Percentiles rank a stretch among this genome's conserved stretches.
phyloP scores from a whole-genome alignment of 2,329 filamentous ascomycete species.

The Mariannaea elegans region DNA sequence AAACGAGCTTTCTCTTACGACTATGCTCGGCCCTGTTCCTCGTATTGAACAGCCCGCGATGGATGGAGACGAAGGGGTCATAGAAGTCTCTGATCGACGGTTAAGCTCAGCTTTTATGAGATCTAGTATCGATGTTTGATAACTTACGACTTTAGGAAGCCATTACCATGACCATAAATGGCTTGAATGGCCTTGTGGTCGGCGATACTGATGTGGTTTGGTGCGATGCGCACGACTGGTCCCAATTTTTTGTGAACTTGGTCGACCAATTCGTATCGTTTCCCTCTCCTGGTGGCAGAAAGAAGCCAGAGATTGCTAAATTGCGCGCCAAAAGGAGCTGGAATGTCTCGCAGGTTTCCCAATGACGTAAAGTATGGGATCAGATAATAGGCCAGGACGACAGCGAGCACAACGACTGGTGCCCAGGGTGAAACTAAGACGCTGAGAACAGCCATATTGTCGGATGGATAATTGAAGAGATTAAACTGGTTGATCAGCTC shows the following conservation, averaged over 20 bases:
- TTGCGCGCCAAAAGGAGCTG: conserved; percentile 68
- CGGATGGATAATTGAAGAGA: background rate
- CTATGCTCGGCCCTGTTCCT: conserved; percentile 83
- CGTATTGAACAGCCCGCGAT: conserved; percentile 88
- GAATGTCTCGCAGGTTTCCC: conserved; percentile 61
- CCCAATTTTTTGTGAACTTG: conserved; percentile 78
- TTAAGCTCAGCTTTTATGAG: background rate
- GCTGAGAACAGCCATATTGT: conserved; percentile 31
- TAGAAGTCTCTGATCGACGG: conserved; percentile 75
- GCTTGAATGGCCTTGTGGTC: conserved; percentile 78
- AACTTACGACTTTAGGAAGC: conserved; percentile 73
- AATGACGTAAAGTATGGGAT: conserved; percentile 63
- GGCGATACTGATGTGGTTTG: conserved; percentile 83
- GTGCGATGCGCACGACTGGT: conserved; percentile 81
- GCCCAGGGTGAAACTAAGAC: conserved; percentile 34
- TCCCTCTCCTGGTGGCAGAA: conserved; percentile 69
- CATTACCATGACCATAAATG: conserved; percentile 84
- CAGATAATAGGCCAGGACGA: conserved; percentile 28
- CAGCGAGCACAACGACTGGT: conserved; percentile 17
- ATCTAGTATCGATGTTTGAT: rapidly evolving
- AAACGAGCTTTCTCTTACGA: conserved; percentile 87
- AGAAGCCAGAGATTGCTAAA: conserved; percentile 87
- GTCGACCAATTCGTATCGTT: conserved; percentile 71
- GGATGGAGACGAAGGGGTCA: conserved; percentile 89
- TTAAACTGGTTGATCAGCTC: background rate